These are phyloP conservation scores for Fraxinus pennsylvanica DNA, from an alignment of 257 asterid genomes.

Conservation along the genomic window DNA sequence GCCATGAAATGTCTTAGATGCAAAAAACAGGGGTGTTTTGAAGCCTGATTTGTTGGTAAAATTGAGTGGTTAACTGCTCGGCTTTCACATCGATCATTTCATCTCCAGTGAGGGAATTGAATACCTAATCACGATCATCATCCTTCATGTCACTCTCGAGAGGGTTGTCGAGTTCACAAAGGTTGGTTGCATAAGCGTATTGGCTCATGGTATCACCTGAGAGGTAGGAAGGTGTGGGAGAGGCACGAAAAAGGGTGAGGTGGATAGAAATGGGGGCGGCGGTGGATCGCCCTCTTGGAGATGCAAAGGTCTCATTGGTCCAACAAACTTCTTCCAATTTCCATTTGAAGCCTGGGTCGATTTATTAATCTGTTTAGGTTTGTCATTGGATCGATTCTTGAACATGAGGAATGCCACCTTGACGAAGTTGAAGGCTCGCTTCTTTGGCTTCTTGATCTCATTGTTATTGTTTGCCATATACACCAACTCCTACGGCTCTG, in stretches of 20 bases:
- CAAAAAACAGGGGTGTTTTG: conserved; percentile 16
- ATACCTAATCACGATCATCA: conserved; percentile 34
- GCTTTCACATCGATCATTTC: conserved; percentile 45
- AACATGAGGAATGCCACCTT: conserved; percentile 16
- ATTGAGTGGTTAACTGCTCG: conserved; percentile 42
- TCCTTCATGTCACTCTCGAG: conserved; percentile 15
- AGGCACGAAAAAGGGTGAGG: not conserved
- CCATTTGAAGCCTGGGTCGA: conserved; percentile 4
- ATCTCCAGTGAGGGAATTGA: conserved; percentile 37
- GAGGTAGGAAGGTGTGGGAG: conserved; percentile 9
- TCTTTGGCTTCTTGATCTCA: not conserved
- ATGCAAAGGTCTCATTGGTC: conserved; percentile 32
- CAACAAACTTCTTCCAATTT: conserved; percentile 33
- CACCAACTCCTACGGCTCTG: not conserved
- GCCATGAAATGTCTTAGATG: not conserved
- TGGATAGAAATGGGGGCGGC: conserved; percentile 1
- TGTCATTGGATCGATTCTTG: conserved; percentile 15
- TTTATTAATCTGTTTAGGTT: not conserved
- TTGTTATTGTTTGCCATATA: not conserved
- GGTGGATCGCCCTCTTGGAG: conserved; percentile 13
- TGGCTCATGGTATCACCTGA: conserved; percentile 40
- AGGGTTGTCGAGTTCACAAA: conserved; percentile 29
- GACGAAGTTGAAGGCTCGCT: not conserved
- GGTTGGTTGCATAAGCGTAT: conserved; percentile 39
- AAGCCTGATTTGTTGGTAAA: conserved; percentile 38